Conservation (phyloP, 2,329 filamentous ascomycete species). For the Passalora sequoiae region DNA sequence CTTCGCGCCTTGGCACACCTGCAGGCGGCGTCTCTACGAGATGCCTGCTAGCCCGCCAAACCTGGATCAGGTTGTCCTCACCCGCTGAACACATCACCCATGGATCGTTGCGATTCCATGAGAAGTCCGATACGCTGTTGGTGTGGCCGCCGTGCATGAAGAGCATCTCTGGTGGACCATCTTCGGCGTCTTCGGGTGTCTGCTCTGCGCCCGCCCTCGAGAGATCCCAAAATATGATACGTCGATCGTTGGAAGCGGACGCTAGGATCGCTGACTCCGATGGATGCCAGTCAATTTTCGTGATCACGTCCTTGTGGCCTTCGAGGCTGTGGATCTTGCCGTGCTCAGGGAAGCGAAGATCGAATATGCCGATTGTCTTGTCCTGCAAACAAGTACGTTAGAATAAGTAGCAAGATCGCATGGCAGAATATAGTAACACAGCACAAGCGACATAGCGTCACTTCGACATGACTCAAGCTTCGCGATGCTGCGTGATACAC, state of each 20-base stretch:
- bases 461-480: too few relatives aligned
- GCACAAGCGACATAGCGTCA: too few relatives aligned
- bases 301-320: constrained; percentile 83
- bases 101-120: constrained; percentile 94
- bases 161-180: constrained; percentile 90
- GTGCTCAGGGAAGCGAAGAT: constrained; percentile 65
- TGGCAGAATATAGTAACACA: too few relatives aligned
- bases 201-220: constrained; percentile 90
- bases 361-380: constrained; percentile 93
- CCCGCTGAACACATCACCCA: constrained; percentile 95
- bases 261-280: constrained; percentile 82
- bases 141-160: constrained; percentile 99
- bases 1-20: constrained; percentile 30
- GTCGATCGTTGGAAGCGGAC: constrained; percentile 85
- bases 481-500: too few relatives aligned
- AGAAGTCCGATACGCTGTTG: constrained; percentile 92
- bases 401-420: too few relatives aligned
- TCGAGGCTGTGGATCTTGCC: constrained; percentile 85
- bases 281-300: constrained; percentile 91
- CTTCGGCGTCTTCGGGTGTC: constrained; percentile 87
- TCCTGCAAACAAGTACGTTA: too few relatives aligned
- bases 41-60: constrained; percentile 51
- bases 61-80: constrained; percentile 93
- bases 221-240: constrained; percentile 95
- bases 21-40: constrained; percentile 34